Evolutionary conservation across 345 rosid species (phyloP).

Genomic region (Hibiscus mutabilis): DNA sequence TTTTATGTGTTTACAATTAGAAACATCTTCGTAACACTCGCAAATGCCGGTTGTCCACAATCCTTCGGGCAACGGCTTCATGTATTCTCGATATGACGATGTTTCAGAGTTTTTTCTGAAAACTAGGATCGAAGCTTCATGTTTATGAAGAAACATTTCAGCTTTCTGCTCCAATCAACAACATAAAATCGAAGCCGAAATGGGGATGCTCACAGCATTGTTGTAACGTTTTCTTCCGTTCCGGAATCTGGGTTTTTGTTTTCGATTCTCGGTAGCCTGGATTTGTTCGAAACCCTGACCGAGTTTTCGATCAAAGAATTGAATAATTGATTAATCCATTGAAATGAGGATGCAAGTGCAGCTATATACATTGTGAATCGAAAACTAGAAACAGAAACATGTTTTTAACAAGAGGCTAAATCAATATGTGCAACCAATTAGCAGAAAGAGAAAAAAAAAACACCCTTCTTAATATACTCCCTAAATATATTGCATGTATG

Average conservation of each 20-base stretch:
- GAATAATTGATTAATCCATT: background rate
- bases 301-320: background rate
- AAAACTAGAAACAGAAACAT: too few species aligned
- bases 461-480: background rate
- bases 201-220: too few species aligned
- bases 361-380: too few species aligned
- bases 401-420: too few species aligned
- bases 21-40: slow-evolving; percentile 31
- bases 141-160: background rate
- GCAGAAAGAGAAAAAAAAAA: background rate
- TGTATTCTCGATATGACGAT: background rate
- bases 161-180: background rate
- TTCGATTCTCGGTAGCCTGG: background rate
- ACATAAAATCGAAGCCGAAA: background rate
- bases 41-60: slow-evolving; percentile 11
- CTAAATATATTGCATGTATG: background rate
- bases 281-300: background rate
- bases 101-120: background rate
- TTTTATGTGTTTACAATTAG: slow-evolving; percentile 31
- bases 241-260: background rate
- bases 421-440: background rate
- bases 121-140: background rate
- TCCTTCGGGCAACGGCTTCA: slow-evolving; percentile 10
- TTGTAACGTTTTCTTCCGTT: background rate
- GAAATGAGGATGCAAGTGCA: background rate